Evolutionary conservation across 2,329 filamentous ascomycete genomes (phyloP).

Genomic region (Sarocladiaceae sp.): DNA sequence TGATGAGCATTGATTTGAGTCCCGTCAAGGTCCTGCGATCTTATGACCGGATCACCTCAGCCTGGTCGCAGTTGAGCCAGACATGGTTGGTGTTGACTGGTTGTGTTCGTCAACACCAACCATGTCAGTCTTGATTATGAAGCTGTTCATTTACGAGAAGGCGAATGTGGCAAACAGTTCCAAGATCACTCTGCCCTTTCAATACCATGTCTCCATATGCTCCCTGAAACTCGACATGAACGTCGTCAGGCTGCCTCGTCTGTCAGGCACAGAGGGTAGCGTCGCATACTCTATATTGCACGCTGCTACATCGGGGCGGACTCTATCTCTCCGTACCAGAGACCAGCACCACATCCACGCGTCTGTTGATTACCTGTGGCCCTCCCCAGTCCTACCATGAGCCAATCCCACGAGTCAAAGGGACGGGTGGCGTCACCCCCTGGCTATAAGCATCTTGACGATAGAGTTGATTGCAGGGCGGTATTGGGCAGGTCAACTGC

Average conservation of each 20-base stretch:
- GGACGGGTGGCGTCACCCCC: neutral
- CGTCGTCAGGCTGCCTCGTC: neutral
- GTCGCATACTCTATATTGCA: conserved; percentile 7
- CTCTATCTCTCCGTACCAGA: conserved; percentile 8
- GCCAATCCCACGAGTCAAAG: neutral
- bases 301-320: neutral
- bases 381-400: neutral
- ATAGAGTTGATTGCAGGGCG: conserved; percentile 6
- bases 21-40: neutral
- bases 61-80: no score
- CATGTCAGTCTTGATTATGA: no score
- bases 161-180: no score
- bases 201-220: no score
- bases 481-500: conserved; percentile 6
- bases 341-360: neutral
- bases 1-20: no score
- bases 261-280: neutral
- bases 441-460: neutral
- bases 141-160: no score
- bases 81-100: no score
- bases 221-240: no score
- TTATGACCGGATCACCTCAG: no score
- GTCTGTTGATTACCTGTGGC: neutral
- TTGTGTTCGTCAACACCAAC: no score
- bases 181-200: no score